Evolutionary conservation across 139 green algal species (phyloP).

Genomic region (Coelastrella sp.): DNA sequence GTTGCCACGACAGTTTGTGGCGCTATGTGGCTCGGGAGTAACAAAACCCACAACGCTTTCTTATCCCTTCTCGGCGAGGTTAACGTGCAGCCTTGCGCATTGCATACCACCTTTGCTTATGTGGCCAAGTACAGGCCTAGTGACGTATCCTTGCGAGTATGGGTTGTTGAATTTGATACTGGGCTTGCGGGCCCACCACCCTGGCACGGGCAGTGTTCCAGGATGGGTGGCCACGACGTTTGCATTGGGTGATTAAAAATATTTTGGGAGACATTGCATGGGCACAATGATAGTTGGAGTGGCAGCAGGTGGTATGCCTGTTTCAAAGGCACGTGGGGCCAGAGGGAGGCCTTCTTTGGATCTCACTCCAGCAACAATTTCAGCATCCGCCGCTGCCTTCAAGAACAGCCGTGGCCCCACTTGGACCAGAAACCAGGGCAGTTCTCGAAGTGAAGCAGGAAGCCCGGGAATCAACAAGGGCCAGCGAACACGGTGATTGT

Average conservation of each 20-base stretch:
- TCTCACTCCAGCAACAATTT: not conserved
- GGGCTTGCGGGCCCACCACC: not conserved
- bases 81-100: too few relatives aligned
- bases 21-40: too few relatives aligned
- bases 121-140: too few relatives aligned
- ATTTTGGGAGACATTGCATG: not conserved
- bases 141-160: too few relatives aligned
- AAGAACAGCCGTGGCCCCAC: not conserved
- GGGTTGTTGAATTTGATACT: not conserved
- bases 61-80: too few relatives aligned
- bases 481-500: not conserved
- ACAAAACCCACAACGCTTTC: too few relatives aligned
- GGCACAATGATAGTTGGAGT: slow-evolving; percentile 6
- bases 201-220: not conserved
- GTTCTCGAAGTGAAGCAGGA: not conserved
- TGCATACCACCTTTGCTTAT: too few relatives aligned
- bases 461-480: not conserved
- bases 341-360: not conserved
- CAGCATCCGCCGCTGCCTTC: not conserved
- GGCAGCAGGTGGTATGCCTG: not conserved
- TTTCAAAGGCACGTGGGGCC: not conserved
- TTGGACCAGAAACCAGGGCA: not conserved
- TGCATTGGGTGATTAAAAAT: not conserved
- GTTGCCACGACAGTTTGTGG: not conserved
- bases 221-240: not conserved